A percentile compares a stretch with the other conserved stretches of the same genome.
phyloP scores from a whole-genome alignment of 139 green algal species.

The Helicosporidium sp. region DNA sequence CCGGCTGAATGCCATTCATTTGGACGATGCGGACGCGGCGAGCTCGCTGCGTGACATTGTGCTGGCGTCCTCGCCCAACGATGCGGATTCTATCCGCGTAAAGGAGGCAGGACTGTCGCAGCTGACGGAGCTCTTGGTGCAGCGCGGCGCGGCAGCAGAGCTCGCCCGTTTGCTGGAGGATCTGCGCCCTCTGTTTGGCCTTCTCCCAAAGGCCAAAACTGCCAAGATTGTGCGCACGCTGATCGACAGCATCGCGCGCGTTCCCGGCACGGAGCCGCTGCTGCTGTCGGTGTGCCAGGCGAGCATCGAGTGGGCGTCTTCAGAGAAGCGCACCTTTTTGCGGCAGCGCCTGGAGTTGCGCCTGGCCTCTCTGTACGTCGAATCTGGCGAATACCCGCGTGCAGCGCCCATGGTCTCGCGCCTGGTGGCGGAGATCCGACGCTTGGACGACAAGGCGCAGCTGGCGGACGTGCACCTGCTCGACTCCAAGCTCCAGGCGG shows the following conservation, averaged over 20 bases:
- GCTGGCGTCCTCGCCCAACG: slow-evolving; percentile 19
- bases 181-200: slow-evolving; percentile 62
- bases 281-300: slow-evolving; percentile 83
- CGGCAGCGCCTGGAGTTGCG: slow-evolving; percentile 74
- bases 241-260: slow-evolving; percentile 76
- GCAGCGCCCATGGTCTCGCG: slow-evolving; percentile 59
- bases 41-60: slow-evolving; percentile 16
- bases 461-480: slow-evolving; percentile 95
- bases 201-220: slow-evolving; percentile 93
- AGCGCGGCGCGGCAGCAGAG: slow-evolving; percentile 39
- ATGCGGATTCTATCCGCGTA: slow-evolving; percentile 47
- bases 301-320: slow-evolving; percentile 74
- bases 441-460: slow-evolving; percentile 95
- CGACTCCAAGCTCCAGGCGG: slow-evolving; percentile 39
- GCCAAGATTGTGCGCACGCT: slow-evolving; percentile 89
- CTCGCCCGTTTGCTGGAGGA: slow-evolving; percentile 61
- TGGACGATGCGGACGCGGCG: not conserved
- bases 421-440: slow-evolving; percentile 85
- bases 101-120: slow-evolving; percentile 47
- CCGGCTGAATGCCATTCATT: not conserved
- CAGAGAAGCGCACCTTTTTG: slow-evolving; percentile 91
- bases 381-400: slow-evolving; percentile 49
- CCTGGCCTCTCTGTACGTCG: slow-evolving; percentile 68
- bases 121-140: slow-evolving; percentile 17
- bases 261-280: slow-evolving; percentile 57